Percentiles rank a stretch among this genome's conserved stretches.
phyloP scores from a whole-genome alignment of 176 grass and related monocot species.

The Dactylis glomerata region DNA sequence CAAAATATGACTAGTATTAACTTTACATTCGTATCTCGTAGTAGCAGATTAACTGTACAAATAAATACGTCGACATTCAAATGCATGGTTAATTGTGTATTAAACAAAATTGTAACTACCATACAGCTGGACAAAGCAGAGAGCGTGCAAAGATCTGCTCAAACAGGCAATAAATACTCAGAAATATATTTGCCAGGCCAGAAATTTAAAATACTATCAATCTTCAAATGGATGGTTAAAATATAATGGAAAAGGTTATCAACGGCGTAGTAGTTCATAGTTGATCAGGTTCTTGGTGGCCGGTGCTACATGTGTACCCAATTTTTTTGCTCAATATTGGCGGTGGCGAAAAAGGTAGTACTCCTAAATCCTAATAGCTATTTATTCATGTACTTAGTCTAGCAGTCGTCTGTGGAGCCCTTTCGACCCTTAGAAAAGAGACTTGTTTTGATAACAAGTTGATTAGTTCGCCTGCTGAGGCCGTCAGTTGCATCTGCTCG shows the following conservation, averaged over 20 bases:
- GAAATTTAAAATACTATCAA: neutral
- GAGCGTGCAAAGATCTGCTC: neutral
- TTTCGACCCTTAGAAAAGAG: neutral
- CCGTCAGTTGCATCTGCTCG: neutral
- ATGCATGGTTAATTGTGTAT: neutral
- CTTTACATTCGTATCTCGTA: too few relatives aligned
- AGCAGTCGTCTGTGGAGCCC: neutral
- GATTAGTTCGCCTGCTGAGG: neutral
- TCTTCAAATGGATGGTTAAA: neutral
- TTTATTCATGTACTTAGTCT: neutral
- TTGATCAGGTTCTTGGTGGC: neutral
- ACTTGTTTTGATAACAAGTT: neutral
- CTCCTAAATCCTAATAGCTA: neutral
- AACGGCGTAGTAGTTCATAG: neutral
- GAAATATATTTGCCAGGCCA: neutral
- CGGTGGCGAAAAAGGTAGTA: neutral
- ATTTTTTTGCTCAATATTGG: neutral
- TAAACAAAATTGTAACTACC: neutral
- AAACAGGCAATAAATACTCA: neutral
- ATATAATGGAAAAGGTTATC: neutral
- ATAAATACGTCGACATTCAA: neutral
- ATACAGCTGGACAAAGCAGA: neutral
- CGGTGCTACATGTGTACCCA: neutral
- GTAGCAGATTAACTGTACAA: neutral
- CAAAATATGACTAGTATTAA: neutral